A percentile compares a stretch with the other conserved stretches of the same genome.
Evolutionary conservation across 2,329 filamentous ascomycete genomes (phyloP).

Genomic region (Colletotrichum sp.): DNA sequence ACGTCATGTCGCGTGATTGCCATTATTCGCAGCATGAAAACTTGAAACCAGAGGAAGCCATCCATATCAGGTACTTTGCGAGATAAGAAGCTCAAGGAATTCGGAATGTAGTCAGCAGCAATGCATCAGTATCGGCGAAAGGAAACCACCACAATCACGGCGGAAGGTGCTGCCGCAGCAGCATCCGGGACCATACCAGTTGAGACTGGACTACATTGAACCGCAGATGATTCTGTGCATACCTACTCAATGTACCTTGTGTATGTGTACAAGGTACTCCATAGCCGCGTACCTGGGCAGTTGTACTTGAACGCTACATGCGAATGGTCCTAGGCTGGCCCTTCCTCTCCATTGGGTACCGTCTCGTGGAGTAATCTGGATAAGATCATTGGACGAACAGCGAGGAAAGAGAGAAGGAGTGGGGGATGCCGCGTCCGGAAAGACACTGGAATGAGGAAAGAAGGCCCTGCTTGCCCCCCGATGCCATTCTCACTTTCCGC

Average conservation of each 20-base stretch:
- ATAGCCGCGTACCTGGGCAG: neutral
- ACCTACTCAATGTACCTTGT: neutral
- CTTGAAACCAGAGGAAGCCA: neutral
- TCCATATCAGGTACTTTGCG: neutral
- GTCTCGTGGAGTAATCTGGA: neutral
- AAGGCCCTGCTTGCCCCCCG: neutral
- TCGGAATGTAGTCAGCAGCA: neutral
- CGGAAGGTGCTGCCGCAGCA: neutral
- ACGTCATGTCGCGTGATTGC: neutral
- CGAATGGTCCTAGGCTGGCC: neutral
- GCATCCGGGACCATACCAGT: neutral
- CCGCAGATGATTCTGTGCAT: neutral
- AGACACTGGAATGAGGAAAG: neutral
- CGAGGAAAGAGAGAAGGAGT: neutral
- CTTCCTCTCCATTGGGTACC: neutral
- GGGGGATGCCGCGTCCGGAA: neutral
- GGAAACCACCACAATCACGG: neutral
- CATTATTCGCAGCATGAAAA: neutral
- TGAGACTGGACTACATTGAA: neutral
- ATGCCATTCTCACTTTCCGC: neutral
- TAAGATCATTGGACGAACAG: neutral
- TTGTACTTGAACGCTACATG: neutral
- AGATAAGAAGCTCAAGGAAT: neutral
- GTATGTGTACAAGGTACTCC: neutral
- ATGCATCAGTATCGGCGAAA: neutral